Percentiles rank a stretch among this genome's conserved stretches.
These are phyloP conservation scores for Tremella fuciformis DNA, from an alignment of 768 basidiomycete species.

Conservation along the genomic window DNA sequence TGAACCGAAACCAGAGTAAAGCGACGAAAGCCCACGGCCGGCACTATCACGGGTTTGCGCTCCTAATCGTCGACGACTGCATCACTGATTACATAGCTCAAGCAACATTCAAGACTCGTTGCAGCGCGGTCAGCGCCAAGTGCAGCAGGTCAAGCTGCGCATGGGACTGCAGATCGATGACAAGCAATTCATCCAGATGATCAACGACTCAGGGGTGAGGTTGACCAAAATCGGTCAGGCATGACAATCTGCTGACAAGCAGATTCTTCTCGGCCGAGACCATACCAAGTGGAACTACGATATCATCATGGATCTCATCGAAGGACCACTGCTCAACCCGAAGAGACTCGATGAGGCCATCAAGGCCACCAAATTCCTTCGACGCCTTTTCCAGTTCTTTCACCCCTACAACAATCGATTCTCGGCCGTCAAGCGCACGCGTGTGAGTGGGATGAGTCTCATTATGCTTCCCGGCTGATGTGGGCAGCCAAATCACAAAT, in stretches of 20 bases:
- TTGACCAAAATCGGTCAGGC: background rate
- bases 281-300: conserved; percentile 91
- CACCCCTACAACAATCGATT: conserved; percentile 83
- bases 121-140: conserved; percentile 80
- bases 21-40: conserved; percentile 53
- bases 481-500: conserved; percentile 68
- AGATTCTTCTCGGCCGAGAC: conserved; percentile 86
- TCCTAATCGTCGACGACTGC: conserved; percentile 1
- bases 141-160: conserved; percentile 84
- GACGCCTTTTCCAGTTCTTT: conserved; percentile 88
- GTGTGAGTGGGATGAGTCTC: conserved; percentile 54
- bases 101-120: conserved; percentile 72
- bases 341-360: conserved; percentile 93
- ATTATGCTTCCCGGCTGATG: background rate
- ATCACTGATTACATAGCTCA: conserved; percentile 27
- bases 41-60: background rate
- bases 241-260: conserved; percentile 5
- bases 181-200: conserved; percentile 74
- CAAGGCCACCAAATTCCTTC: conserved; percentile 79
- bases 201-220: conserved; percentile 80
- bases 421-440: conserved; percentile 71
- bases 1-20: conserved; percentile 82
- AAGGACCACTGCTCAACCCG: conserved; percentile 86
- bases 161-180: conserved; percentile 95
- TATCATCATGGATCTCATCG: conserved; percentile 77